Base-by-base conservation (phyloP, 306 rosid species). In the Abrus pulchellus region DNA sequence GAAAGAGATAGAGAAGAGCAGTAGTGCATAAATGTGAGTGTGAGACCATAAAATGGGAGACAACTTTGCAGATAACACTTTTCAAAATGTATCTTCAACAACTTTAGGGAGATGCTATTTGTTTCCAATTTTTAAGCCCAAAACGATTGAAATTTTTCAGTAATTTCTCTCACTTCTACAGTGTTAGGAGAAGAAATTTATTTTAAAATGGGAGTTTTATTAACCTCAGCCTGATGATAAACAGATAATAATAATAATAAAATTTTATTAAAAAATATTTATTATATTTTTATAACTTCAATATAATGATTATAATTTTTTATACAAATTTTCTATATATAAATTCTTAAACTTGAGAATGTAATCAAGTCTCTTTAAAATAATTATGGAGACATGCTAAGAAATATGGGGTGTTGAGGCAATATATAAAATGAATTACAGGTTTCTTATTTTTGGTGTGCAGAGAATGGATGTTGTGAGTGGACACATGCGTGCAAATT, bases 1-100 rank as follows among this genome's bases (percentile, higher is more conserved):
- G 66, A 34, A 61, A 34, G 68, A 34, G 27, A 62, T 5, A 62
- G 29, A 61, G 45, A 34, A 34, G 38, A 14, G 66, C 36, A 30
- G 20, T 12, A 57, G 4, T 57, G 44, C 67, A 61, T 33, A 9
- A 61, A 61, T 13, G 68, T 34, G 68, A 33, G 45, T 20, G 20
- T 20, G 20, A 20, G 20, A 62, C 11, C 45, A 62, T 34, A 6
- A 20, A 7, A 6, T 0, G 68, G 2, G 66, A 45, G 45, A 5
- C 68, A 44, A 34, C 45, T 13, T 1, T 34, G 3, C 6, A 9
- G 68, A 62, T 62, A 34, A 62, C 7, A 4, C 68, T 62, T 62
- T 62, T 12, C 1, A 34, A 62, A 34, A 62, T 45, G 29, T 34
- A 62, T 62, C 68, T 62, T 62, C 68, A 61, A 32, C 47, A 34